These are phyloP conservation scores for Sphaerosporella brunnea DNA, from an alignment of 495 filamentous ascomycete species.

Conservation along the genomic window DNA sequence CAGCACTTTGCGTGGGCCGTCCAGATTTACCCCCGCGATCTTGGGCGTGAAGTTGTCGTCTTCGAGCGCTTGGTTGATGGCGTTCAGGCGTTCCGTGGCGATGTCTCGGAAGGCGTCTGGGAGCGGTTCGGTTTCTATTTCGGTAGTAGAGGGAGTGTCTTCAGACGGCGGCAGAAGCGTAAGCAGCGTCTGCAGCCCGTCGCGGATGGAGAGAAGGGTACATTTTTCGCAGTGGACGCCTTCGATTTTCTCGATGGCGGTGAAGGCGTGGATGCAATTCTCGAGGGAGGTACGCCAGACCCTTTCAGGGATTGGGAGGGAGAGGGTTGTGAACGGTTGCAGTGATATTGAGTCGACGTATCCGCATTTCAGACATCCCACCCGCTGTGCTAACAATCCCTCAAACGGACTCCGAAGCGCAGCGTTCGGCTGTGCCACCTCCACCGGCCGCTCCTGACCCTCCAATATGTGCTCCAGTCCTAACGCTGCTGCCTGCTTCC, in stretches of 20 bases:
- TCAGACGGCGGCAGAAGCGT: slow-evolving; percentile 8
- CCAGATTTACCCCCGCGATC: slow-evolving; percentile 48
- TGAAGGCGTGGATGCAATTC: slow-evolving; percentile 71
- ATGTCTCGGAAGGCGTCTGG: slow-evolving; percentile 14
- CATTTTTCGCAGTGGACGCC: slow-evolving; percentile 87
- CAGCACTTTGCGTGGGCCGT: slow-evolving; percentile 46
- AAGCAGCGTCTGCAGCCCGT: slow-evolving; percentile 28
- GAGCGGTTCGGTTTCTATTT: slow-evolving; percentile 1
- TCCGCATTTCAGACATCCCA: slow-evolving; percentile 72
- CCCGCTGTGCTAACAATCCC: slow-evolving; percentile 72
- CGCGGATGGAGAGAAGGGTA: slow-evolving; percentile 42
- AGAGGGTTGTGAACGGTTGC: slow-evolving; percentile 87
- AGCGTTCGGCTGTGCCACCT: neutral
- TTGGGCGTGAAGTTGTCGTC: slow-evolving; percentile 66
- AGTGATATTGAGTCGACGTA: slow-evolving; percentile 72
- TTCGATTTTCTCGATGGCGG: slow-evolving; percentile 62
- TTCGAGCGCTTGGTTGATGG: slow-evolving; percentile 51
- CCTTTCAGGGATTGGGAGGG: slow-evolving; percentile 49
- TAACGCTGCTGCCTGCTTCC: neutral
- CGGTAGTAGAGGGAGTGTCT: slow-evolving; percentile 10
- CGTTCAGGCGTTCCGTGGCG: slow-evolving; percentile 36
- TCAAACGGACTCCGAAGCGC: slow-evolving; percentile 52
- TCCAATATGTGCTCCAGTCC: slow-evolving; percentile 15
- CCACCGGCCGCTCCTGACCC: slow-evolving; percentile 14
- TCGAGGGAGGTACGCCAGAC: slow-evolving; percentile 38